These are phyloP conservation scores for Cutaneotrichosporon cutaneum DNA, from an alignment of 1,284 basidiomycete species.

Conservation along the genomic window DNA sequence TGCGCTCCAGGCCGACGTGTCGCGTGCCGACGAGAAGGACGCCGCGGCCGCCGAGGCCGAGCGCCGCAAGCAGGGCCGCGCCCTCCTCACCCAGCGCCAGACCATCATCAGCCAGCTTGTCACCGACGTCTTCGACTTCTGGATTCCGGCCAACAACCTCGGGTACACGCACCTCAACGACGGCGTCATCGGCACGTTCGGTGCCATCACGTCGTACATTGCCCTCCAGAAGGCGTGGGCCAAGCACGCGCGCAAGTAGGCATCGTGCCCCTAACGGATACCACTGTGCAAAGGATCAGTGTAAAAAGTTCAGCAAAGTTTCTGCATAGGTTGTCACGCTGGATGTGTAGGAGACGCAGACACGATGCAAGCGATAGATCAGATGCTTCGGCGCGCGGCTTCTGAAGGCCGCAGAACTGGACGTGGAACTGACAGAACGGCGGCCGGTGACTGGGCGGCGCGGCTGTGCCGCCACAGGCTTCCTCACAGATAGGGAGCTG, in stretches of 20 bases:
- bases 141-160: slow-evolving; percentile 82
- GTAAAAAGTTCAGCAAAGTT: slow-evolving; percentile 1
- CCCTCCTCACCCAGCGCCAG: slow-evolving; percentile 48
- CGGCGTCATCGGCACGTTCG: slow-evolving; percentile 69
- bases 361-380: too few relatives aligned
- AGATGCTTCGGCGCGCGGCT: too few relatives aligned
- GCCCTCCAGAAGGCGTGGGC: slow-evolving; percentile 53
- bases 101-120: slow-evolving; percentile 49
- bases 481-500: too few relatives aligned
- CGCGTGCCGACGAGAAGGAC: slow-evolving; percentile 33
- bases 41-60: slow-evolving; percentile 39
- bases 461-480: too few relatives aligned
- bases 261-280: neutral
- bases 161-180: slow-evolving; percentile 80
- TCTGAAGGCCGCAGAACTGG: too few relatives aligned
- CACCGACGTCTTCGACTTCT: slow-evolving; percentile 57
- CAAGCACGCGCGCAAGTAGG: slow-evolving; percentile 39
- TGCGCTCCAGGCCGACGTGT: slow-evolving; percentile 39
- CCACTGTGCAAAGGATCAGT: neutral
- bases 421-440: too few relatives aligned
- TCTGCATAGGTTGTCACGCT: neutral
- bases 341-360: neutral
- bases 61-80: slow-evolving; percentile 47
- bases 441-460: neutral
- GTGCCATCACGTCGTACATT: slow-evolving; percentile 56